Percentiles rank a stretch among this genome's conserved stretches.
Conservation (phyloP, 2,329 filamentous ascomycete species). For the Diplocarpon mali region DNA sequence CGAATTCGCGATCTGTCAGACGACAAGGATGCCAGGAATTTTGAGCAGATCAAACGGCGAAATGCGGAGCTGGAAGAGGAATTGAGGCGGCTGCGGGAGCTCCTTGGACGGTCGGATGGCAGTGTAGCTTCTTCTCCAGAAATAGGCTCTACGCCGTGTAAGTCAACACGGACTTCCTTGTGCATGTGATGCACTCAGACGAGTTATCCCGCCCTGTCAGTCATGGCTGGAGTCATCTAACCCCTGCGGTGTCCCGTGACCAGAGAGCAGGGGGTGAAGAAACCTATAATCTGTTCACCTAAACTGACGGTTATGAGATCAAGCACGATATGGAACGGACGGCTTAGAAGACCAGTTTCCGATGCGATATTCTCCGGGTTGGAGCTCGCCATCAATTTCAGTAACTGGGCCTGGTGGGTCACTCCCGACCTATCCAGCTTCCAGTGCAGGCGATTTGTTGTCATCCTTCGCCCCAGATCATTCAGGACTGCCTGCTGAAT, state of each 20-base stretch:
- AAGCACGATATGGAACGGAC: conserved; percentile 8
- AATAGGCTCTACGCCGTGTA: conserved; percentile 2
- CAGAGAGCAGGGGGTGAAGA: too few species aligned
- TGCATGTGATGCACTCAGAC: background rate
- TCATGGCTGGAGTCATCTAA: background rate
- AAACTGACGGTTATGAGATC: conserved; percentile 2
- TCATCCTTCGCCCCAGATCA: conserved; percentile 5
- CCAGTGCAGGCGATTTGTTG: conserved; percentile 8
- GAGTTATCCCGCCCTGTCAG: background rate
- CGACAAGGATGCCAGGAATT: conserved; percentile 36
- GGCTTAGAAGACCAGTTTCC: conserved; percentile 3
- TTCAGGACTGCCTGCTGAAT: conserved; percentile 3
- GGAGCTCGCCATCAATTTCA: background rate
- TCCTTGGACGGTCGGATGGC: conserved; percentile 9
- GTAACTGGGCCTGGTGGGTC: background rate
- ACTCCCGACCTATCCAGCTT: background rate
- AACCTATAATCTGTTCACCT: background rate
- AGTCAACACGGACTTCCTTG: background rate
- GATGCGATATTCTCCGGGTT: conserved; percentile 4
- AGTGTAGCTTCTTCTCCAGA: conserved; percentile 9
- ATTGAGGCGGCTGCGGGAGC: conserved; percentile 26
- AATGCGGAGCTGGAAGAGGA: conserved; percentile 45
- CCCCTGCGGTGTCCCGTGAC: background rate
- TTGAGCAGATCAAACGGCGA: conserved; percentile 39
- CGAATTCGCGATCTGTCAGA: conserved; percentile 60